These are phyloP conservation scores for Mimosa bimucronata DNA, from an alignment of 306 rosid species.

Conservation along the genomic window DNA sequence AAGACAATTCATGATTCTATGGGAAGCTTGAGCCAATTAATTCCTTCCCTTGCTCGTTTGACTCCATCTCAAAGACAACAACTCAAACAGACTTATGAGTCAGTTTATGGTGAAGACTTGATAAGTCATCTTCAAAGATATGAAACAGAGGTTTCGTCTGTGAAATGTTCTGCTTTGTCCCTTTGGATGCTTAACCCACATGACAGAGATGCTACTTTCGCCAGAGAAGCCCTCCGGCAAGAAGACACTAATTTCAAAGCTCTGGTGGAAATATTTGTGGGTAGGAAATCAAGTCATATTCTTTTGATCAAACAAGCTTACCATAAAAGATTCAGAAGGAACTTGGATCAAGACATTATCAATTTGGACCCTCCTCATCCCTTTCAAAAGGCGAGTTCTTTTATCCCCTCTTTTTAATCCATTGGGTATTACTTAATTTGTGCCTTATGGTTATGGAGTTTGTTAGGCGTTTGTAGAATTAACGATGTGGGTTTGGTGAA, in stretches of 20 bases:
- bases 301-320: constrained; percentile 66
- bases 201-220: constrained; percentile 61
- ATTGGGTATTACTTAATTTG: neutral
- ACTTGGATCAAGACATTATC: constrained; percentile 69
- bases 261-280: constrained; percentile 62
- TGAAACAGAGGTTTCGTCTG: constrained; percentile 44
- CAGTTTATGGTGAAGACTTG: constrained; percentile 67
- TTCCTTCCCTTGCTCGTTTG: constrained; percentile 49
- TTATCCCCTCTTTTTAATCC: neutral
- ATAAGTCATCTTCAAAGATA: constrained; percentile 43
- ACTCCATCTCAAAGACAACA: constrained; percentile 50
- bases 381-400: constrained; percentile 59
- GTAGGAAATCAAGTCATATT: constrained; percentile 78
- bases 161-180: constrained; percentile 48
- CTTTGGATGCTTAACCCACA: constrained; percentile 69
- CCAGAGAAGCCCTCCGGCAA: constrained; percentile 58
- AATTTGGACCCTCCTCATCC: constrained; percentile 71
- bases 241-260: constrained; percentile 53
- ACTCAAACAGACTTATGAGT: constrained; percentile 56
- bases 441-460: neutral
- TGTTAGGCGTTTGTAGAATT: neutral
- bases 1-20: constrained; percentile 61
- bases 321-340: constrained; percentile 52
- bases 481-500: constrained; percentile 17
- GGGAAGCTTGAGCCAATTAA: constrained; percentile 41